Evolutionary conservation across 495 filamentous ascomycete species (phyloP), one percentile per base, ranked within the genome.

Genomic region (Talaromyces nanjingensis): DNA sequence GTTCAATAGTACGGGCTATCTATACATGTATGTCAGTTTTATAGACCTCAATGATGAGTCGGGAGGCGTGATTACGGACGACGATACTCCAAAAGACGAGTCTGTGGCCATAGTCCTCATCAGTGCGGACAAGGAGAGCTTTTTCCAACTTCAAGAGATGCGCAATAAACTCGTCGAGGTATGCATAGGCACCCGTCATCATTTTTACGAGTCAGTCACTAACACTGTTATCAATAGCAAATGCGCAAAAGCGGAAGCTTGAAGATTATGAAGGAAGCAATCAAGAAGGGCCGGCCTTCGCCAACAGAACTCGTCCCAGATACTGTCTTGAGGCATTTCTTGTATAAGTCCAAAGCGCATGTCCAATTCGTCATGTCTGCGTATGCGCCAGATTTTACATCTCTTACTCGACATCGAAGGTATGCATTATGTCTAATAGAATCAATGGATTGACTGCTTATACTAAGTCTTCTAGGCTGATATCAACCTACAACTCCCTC

Each of bases 11-110:
- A 89, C 87, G 56, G 96, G 96, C n/a, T 98, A 94, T 72, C 83
- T 99, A 2, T 97, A 98, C 78, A 97, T 97, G 91, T 99, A 97
- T 72, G 93, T 98, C 72, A 94, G 90, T 76, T 99, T 97, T 71
- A 82, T 98, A 60, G 76, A 81, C 52, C 67, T 80, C 37, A 72
- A 73, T 42, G 74, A 74, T 47, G 68, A 67, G 22, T 60, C 65
- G n/a, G 16, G 52, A 31, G 68, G 76, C 57, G 68, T 71, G 31
- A 59, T 70, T 59, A 68, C 68, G 33, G 66, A 76, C 61, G 73
- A 77, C 12, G 69, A 74, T 29, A 76, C 77, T 8, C 71, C 76
- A 20, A 82, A 81, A 33, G 84, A 91, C 57, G 89, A 92, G 53
- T 90, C 92, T 47, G 85, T 93, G n/a, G 93, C 93, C 22, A 86